Conservation (phyloP, 305 asterid species). For the Salvia sclarea region DNA sequence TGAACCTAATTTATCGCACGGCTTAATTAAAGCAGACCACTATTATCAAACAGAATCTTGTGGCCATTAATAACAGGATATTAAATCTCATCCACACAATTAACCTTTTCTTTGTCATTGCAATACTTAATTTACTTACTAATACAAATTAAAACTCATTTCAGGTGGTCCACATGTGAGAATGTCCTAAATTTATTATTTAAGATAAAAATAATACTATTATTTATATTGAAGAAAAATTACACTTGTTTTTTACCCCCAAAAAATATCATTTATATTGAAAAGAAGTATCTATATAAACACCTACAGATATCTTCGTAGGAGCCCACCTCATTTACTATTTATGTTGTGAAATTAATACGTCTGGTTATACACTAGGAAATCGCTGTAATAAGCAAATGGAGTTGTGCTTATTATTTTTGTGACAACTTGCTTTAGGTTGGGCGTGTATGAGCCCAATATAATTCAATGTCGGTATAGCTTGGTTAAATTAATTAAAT, state of each 20-base stretch:
- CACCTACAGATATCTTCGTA: too few relatives aligned
- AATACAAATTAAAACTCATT: too few relatives aligned
- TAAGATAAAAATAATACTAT: too few relatives aligned
- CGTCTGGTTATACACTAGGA: not conserved
- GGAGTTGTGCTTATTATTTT: not conserved
- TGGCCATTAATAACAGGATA: not conserved
- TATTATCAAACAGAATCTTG: not conserved
- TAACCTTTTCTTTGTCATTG: not conserved
- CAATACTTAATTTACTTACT: too few relatives aligned
- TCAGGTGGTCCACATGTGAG: too few relatives aligned
- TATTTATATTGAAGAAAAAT: too few relatives aligned
- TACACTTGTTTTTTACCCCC: too few relatives aligned
- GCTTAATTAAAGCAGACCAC: not conserved
- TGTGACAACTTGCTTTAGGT: not conserved
- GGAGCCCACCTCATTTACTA: not conserved
- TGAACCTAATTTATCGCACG: constrained; percentile 3
- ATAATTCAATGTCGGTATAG: too few relatives aligned
- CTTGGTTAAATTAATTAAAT: too few relatives aligned
- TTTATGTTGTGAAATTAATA: not conserved
- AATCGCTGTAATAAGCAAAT: not conserved
- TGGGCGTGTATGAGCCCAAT: not conserved
- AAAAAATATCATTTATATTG: too few relatives aligned
- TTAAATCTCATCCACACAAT: constrained; percentile 16
- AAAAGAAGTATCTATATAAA: too few relatives aligned
- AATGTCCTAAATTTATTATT: too few relatives aligned